Evolutionary conservation across 257 asterid species (phyloP).

Genomic region (Solanum sparsipilum): DNA sequence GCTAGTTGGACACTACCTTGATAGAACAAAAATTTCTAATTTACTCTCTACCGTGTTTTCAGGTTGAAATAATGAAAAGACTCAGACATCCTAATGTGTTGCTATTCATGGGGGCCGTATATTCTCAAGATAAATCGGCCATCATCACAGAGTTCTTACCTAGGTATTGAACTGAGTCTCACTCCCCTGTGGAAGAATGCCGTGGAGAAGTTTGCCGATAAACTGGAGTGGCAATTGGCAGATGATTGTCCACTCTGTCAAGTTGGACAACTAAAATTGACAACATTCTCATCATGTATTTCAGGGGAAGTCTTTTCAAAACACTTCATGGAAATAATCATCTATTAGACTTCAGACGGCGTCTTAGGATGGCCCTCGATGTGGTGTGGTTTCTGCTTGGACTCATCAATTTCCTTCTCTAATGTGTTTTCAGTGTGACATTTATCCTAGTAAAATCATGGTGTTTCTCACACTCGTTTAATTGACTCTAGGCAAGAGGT

Average conservation of each 20-base stretch:
- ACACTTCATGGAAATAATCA: slow-evolving; percentile 53
- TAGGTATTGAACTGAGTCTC: slow-evolving; percentile 27
- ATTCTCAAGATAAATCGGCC: slow-evolving; percentile 54
- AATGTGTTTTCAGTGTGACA: not conserved
- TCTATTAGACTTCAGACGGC: slow-evolving; percentile 48
- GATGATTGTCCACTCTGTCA: not conserved
- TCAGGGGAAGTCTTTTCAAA: slow-evolving; percentile 76
- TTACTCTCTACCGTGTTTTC: not conserved
- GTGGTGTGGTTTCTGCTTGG: slow-evolving; percentile 34
- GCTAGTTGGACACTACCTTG: not conserved
- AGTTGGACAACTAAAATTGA: not conserved
- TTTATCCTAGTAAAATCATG: not conserved
- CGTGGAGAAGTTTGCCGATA: not conserved
- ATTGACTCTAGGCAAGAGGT: slow-evolving; percentile 59
- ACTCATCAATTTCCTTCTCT: not conserved
- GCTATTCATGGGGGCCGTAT: slow-evolving; percentile 70
- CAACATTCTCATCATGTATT: not conserved
- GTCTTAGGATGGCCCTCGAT: slow-evolving; percentile 70
- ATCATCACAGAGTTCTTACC: slow-evolving; percentile 55
- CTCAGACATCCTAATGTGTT: slow-evolving; percentile 74
- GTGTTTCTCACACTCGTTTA: not conserved
- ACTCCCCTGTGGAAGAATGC: not conserved
- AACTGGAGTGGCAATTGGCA: not conserved
- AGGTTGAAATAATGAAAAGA: slow-evolving; percentile 66
- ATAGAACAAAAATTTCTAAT: not conserved